Base-by-base conservation (phyloP, 495 filamentous ascomycete genomes). In the Xanthoparmelia taractica region DNA sequence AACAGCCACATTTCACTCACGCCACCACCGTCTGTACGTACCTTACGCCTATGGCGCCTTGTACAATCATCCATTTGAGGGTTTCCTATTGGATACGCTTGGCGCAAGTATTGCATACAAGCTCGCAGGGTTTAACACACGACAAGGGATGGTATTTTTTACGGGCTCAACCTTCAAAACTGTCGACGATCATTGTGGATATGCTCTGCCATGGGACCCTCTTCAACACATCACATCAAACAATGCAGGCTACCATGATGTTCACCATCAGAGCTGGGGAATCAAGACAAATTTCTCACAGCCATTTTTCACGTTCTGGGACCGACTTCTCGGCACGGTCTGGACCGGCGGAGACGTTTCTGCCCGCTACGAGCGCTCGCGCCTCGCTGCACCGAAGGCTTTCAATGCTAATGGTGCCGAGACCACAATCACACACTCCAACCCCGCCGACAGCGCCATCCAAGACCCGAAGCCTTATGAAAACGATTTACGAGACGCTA, bases 181-280 rank as follows among this genome's bases (percentile, higher is more conserved):
- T 8, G 88, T 94, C 34, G 89, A 92, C 66, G 90, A 94, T 71
- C 90, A 94, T 71, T 91, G 89, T 73, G 90, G 90, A 63, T 94
- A 94, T 69, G 75, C 82, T 34, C 77, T 94, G 45, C 90, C 90
- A 5, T 93, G 83, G 80, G 90, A 94, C 73, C 90, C 90, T 25
- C 78, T 94, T 56, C 90, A 92, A 77, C 84, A 81, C 67, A 75
- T 92, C 41, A 89, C 87, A 45, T 83, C 85, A 74, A 94, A 94
- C 76, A 92, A 94, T 67, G 90, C 90, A 23, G 85, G 81, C 23
- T 94, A 92, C 72, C 90, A 94, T 73, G 90, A 94, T 71, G 87
- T 94, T 58, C 90, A 94, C 73, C 90, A 94, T 74, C 90, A 94
- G 73, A 89, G 85, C 72, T 94, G 90, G 90, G 90, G 90, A 59